phyloP scores from a whole-genome alignment of 257 asterid species.

The Solanum megistacrolobum region DNA sequence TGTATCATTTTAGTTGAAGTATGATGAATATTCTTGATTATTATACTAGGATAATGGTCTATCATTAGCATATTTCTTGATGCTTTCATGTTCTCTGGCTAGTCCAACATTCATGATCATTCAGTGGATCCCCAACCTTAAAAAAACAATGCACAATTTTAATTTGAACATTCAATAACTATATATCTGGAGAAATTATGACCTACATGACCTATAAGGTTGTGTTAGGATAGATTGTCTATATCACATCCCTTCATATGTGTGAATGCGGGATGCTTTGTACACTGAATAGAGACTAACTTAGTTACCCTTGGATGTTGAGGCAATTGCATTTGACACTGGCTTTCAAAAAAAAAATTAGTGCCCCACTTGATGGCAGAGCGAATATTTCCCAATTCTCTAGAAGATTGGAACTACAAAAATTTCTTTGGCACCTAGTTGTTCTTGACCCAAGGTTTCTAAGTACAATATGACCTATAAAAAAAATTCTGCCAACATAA shows the following conservation, averaged over 20 bases:
- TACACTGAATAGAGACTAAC: not conserved
- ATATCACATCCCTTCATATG: not conserved
- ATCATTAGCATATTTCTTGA: slow-evolving; percentile 45
- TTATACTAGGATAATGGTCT: slow-evolving; percentile 6
- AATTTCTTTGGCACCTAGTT: no score
- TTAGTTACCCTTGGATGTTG: not conserved
- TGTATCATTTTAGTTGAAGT: no score
- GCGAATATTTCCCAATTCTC: slow-evolving; percentile 38
- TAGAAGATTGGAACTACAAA: slow-evolving; percentile 23
- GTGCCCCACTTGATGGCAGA: slow-evolving; percentile 62
- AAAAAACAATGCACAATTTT: slow-evolving; percentile 1
- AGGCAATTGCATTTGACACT: no score
- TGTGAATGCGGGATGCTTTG: not conserved
- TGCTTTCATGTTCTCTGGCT: slow-evolving; percentile 68
- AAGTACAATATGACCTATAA: no score
- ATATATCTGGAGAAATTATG: not conserved
- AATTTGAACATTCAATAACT: not conserved
- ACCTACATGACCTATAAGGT: not conserved
- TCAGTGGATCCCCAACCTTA: slow-evolving; percentile 72
- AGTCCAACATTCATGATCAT: slow-evolving; percentile 73
- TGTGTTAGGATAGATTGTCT: not conserved
- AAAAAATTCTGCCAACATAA: no score
- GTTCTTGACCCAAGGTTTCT: no score
- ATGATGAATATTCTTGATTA: no score
- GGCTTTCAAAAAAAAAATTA: slow-evolving; percentile 11